Evolutionary conservation across 139 green algal genomes (phyloP).

Genomic region (Tetradesmus obliquus): DNA sequence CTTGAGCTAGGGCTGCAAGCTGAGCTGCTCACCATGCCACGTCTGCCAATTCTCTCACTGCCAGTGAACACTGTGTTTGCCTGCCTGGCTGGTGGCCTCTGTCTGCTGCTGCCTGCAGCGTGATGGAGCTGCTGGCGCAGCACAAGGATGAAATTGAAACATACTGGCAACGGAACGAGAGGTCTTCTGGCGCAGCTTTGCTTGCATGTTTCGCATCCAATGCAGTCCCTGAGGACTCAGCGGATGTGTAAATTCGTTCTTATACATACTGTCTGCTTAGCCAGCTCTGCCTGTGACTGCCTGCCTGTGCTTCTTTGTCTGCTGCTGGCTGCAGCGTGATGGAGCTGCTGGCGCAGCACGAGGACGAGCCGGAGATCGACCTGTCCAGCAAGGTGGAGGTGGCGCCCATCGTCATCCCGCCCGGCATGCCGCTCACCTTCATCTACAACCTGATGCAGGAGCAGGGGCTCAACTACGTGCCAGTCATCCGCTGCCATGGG

Average conservation of each 20-base stretch:
- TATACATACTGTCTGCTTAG: too few species aligned
- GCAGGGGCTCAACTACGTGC: slow-evolving; percentile 69
- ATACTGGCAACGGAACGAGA: too few species aligned
- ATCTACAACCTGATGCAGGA: slow-evolving; percentile 55
- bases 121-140: slow-evolving; percentile 36
- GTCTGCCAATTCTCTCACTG: too few species aligned
- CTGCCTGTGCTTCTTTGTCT: neutral
- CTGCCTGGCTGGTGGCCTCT: too few species aligned
- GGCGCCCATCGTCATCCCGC: slow-evolving; percentile 62
- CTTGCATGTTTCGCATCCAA: too few species aligned
- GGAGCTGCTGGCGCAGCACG: slow-evolving; percentile 36
- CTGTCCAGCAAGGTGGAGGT: slow-evolving; percentile 54
- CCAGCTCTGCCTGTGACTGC: too few species aligned
- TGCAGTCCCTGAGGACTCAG: too few species aligned
- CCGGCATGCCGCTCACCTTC: slow-evolving; percentile 67
- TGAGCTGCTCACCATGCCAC: too few species aligned
- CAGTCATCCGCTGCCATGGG: slow-evolving; percentile 59
- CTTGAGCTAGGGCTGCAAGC: too few species aligned
- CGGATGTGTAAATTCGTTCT: too few species aligned
- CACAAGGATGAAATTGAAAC: neutral
- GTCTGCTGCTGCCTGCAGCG: neutral
- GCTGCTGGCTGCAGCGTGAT: slow-evolving; percentile 11
- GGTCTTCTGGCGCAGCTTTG: too few species aligned
- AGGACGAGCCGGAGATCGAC: slow-evolving; percentile 18
- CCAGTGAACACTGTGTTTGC: too few species aligned